Base-by-base conservation (phyloP, 83 land plant genomes). In the Picea abies region DNA sequence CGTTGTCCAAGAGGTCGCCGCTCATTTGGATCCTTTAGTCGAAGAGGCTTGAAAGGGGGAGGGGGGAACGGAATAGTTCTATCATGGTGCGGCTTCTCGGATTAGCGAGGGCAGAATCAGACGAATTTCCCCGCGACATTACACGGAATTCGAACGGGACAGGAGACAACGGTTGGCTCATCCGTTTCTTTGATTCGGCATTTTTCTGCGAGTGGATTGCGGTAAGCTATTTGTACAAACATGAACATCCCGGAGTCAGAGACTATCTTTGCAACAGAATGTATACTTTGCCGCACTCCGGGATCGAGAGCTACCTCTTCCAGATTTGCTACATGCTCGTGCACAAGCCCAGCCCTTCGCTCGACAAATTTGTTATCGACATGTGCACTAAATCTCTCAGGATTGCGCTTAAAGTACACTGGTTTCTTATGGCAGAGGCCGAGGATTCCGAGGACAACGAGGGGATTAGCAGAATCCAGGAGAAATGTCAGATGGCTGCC, bases 201-300 rank as follows among this genome's bases (percentile, higher is more conserved):
- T 98, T 98, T 81, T 98, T 96, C 87, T 98, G 98, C 75, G 99
- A 98, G 90, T 98, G 99, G 99, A 98, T 98, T 77, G 99, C 99
- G 4, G 95, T 98, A 56, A 98, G 99, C 87, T 98, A 98, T 81
- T 84, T 98, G 35, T 98, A 95, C 90, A 98, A 98, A 83, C 95
- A 95, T 85, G 98, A 98, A 1, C 99, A 98, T 80, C 70, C 92
- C 0, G 99, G 99, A 0, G 99, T 98, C 49, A 90, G 99, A 17
- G 99, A 98, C 71, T 98, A 98, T 79, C 88, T 96, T 19, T 98
- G 99, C 83, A 98, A 98, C 71, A 87, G 98, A 66, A 98, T 98
- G 99, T 98, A 98, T 82, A 87, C 99, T 0, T 88, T 98, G n/a
- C 99, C 99, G 15, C 88, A 96, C n/a, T 62, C 95, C 1, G 99